These are phyloP conservation scores for Vitis amurensis DNA, from an alignment of 164 flowering plant species.

Conservation along the genomic window DNA sequence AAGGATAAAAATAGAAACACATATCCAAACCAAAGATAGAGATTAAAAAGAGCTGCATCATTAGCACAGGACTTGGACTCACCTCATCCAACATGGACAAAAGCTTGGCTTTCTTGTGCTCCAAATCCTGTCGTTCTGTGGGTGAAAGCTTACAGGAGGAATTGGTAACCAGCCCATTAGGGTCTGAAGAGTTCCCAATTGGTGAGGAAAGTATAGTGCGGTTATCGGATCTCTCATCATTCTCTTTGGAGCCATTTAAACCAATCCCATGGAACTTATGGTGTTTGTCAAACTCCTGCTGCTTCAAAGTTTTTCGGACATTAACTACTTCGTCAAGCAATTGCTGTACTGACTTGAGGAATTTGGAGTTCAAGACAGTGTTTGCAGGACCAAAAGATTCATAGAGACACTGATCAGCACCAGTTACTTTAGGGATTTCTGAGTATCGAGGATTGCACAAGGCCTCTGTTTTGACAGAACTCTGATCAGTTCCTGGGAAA, in stretches of 20 bases:
- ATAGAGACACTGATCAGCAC: slow-evolving; percentile 25
- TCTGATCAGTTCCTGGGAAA: slow-evolving; percentile 27
- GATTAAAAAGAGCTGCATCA: background rate
- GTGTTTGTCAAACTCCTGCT: slow-evolving; percentile 34
- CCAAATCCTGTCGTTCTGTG: slow-evolving; percentile 67
- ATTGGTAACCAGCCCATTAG: slow-evolving; percentile 36
- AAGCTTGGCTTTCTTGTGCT: slow-evolving; percentile 71
- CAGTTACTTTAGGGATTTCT: slow-evolving; percentile 23
- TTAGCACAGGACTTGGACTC: slow-evolving; percentile 4
- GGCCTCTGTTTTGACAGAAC: slow-evolving; percentile 31
- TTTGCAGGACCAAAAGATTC: slow-evolving; percentile 31
- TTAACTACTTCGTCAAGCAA: slow-evolving; percentile 85
- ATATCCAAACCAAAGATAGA: background rate
- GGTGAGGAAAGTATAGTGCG: slow-evolving; percentile 15
- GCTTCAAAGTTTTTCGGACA: slow-evolving; percentile 60
- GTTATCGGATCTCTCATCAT: slow-evolving; percentile 30
- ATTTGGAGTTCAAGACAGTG: slow-evolving; percentile 52
- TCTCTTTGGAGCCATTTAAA: slow-evolving; percentile 32
- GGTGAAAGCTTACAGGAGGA: slow-evolving; percentile 52
- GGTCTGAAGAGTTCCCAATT: slow-evolving; percentile 28
- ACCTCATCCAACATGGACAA: slow-evolving; percentile 88
- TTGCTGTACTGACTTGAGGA: slow-evolving; percentile 71
- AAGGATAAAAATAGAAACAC: background rate
- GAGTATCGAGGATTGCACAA: slow-evolving; percentile 25
- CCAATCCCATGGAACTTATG: slow-evolving; percentile 23